Conservation (phyloP, 306 rosid genomes). For the Crataegus laevigata region DNA sequence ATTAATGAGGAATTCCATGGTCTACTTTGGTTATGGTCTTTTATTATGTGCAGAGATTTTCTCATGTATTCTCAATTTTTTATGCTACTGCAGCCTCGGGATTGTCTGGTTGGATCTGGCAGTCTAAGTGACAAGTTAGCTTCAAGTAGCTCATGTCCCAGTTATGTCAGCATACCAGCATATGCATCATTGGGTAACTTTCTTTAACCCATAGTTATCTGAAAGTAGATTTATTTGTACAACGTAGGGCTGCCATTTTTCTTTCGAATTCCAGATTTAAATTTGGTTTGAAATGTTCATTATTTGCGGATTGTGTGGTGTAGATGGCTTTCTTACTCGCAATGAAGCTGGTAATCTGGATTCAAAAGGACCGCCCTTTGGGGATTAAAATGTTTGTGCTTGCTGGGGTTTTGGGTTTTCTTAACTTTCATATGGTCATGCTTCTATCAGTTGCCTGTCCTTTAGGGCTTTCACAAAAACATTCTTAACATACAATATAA, state of each 20-base stretch:
- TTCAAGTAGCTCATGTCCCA: conserved; percentile 61
- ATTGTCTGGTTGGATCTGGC: conserved; percentile 44
- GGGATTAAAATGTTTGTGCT: not conserved
- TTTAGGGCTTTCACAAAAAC: not conserved
- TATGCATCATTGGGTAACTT: conserved; percentile 35
- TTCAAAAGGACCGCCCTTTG: not conserved
- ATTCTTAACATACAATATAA: not conserved
- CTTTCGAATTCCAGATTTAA: not conserved
- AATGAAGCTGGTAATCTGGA: not conserved
- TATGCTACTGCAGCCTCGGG: conserved; percentile 64
- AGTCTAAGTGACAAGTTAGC: conserved; percentile 31
- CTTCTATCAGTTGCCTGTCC: not conserved
- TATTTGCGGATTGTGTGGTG: not conserved
- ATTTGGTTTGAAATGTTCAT: not conserved
- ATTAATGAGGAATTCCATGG: not conserved
- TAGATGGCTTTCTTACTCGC: not conserved
- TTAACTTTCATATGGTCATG: not conserved
- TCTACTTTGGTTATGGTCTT: not conserved
- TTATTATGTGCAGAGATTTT: not conserved
- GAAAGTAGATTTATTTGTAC: not conserved
- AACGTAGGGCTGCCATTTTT: not conserved
- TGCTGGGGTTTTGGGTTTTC: not conserved
- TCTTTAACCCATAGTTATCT: not conserved
- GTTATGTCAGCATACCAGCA: conserved; percentile 66
- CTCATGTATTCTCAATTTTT: not conserved